phyloP scores from a whole-genome alignment of 805 yeast species.

The Ogataea chonburiensis region DNA sequence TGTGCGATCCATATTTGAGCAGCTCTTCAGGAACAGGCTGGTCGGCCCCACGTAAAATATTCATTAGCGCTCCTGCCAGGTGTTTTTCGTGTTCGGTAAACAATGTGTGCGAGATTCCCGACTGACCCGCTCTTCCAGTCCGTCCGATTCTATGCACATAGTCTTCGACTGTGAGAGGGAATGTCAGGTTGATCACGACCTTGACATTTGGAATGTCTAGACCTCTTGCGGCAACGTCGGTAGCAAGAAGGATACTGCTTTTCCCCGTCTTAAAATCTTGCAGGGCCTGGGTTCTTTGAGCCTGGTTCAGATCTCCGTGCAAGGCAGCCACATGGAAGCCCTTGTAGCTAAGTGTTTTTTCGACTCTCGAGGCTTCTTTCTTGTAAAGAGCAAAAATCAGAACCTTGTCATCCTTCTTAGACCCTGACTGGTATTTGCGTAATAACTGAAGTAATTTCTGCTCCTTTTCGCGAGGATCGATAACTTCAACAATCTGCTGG shows the following conservation, averaged over 20 bases:
- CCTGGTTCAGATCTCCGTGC: conserved; percentile 94
- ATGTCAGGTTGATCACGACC: conserved; percentile 89
- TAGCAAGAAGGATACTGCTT: conserved; percentile 78
- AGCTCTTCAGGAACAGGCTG: conserved; percentile 95
- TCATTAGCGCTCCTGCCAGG: conserved; percentile 89
- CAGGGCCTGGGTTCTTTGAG: conserved; percentile 86
- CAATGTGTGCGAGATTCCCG: conserved; percentile 92
- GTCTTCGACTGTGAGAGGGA: conserved; percentile 95
- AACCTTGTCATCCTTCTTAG: conserved; percentile 70
- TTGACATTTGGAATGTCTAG: conserved; percentile 97
- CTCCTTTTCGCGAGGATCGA: conserved; percentile 81
- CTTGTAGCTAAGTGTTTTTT: conserved; percentile 65
- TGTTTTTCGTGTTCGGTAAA: conserved; percentile 98
- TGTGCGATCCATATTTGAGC: conserved; percentile 94
- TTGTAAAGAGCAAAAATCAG: conserved; percentile 92
- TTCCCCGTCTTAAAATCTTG: conserved; percentile 81
- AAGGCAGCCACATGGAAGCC: conserved; percentile 87
- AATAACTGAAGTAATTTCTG: conserved; percentile 68
- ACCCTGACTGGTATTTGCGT: conserved; percentile 68
- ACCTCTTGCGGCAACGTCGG: conserved; percentile 98
- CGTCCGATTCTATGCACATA: conserved; percentile 97
- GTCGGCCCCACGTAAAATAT: conserved; percentile 88
- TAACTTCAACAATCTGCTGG: conserved; percentile 88
- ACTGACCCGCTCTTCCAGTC: conserved; percentile 96
- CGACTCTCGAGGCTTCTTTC: conserved; percentile 93